Percentiles rank a stretch among this genome's conserved stretches.
Evolutionary conservation across 306 rosid species (phyloP).

Genomic region (Trichosanthes cucumerina): DNA sequence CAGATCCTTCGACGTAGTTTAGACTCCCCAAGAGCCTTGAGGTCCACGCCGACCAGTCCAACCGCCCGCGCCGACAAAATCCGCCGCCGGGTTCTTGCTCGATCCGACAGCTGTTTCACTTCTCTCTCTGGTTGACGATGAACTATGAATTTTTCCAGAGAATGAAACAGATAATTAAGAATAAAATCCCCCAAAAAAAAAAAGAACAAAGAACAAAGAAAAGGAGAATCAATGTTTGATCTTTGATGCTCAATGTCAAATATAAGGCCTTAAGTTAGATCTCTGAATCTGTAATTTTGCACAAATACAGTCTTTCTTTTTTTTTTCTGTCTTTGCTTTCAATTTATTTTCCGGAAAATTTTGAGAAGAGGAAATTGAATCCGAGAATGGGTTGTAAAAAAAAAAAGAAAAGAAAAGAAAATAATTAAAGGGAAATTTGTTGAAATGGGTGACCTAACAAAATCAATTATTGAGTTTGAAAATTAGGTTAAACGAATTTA

Average conservation of each 20-base stretch:
- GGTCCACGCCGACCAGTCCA: conserved; percentile 46
- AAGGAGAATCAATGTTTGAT: not conserved
- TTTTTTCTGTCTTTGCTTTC: not conserved
- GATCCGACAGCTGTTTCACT: not conserved
- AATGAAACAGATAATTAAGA: not conserved
- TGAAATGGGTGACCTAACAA: not conserved
- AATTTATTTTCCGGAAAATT: not conserved
- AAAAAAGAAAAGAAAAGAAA: not conserved
- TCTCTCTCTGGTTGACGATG: not conserved
- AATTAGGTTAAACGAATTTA: not conserved
- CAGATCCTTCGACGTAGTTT: conserved; percentile 72
- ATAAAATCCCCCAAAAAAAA: not conserved
- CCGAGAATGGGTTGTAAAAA: not conserved
- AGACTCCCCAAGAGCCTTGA: conserved; percentile 55
- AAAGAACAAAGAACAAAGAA: not conserved
- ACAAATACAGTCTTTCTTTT: not conserved
- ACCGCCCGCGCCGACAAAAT: conserved; percentile 6
- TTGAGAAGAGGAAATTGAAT: not conserved
- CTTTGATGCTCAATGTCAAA: not conserved
- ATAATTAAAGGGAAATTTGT: not conserved
- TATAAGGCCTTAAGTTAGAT: not conserved
- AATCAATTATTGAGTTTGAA: not conserved
- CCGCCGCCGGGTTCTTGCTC: not conserved
- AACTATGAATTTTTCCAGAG: not conserved
- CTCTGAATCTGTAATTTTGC: not conserved